Evolutionary conservation across 1,139 yeast genomes (phyloP).

Genomic region (Blastobotrys petasosporus): DNA sequence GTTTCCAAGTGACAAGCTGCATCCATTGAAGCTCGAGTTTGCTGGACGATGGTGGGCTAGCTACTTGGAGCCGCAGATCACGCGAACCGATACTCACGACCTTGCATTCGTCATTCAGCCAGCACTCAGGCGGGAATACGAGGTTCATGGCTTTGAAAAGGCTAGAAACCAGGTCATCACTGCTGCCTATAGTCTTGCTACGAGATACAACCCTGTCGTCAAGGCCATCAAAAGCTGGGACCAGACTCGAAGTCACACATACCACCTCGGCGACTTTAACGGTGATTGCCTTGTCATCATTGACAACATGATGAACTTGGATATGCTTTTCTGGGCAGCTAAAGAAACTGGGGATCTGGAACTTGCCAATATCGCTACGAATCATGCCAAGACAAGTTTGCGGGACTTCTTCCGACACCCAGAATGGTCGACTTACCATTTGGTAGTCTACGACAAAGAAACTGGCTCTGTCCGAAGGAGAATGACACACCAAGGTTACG

Average conservation of each 20-base stretch:
- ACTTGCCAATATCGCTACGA: constrained; percentile 29
- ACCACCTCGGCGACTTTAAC: constrained; percentile 18
- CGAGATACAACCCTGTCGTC: constrained; percentile 26
- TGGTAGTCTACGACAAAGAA: constrained; percentile 25
- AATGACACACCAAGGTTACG: constrained; percentile 31
- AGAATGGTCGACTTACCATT: constrained; percentile 29
- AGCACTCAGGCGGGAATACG: constrained; percentile 26
- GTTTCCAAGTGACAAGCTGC: constrained; percentile 14
- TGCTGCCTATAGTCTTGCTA: constrained; percentile 30
- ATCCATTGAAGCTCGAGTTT: constrained; percentile 20
- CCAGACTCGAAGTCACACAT: constrained; percentile 17
- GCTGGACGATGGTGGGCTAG: constrained; percentile 7
- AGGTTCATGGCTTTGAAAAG: constrained; percentile 18
- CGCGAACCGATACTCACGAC: constrained; percentile 31
- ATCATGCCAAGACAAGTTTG: constrained; percentile 31
- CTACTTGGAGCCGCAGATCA: constrained; percentile 15
- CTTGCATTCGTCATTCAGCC: constrained; percentile 31
- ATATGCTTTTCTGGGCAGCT: constrained; percentile 29
- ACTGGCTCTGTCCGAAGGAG: constrained; percentile 25
- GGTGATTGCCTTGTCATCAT: constrained; percentile 30
- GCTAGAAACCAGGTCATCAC: constrained; percentile 23
- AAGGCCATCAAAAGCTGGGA: constrained; percentile 32
- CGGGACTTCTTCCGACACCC: constrained; percentile 27
- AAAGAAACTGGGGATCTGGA: constrained; percentile 27
- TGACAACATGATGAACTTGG: constrained; percentile 34